Conservation (phyloP, 1,284 basidiomycete genomes). For the Mycosarcoma mackinlayi region DNA sequence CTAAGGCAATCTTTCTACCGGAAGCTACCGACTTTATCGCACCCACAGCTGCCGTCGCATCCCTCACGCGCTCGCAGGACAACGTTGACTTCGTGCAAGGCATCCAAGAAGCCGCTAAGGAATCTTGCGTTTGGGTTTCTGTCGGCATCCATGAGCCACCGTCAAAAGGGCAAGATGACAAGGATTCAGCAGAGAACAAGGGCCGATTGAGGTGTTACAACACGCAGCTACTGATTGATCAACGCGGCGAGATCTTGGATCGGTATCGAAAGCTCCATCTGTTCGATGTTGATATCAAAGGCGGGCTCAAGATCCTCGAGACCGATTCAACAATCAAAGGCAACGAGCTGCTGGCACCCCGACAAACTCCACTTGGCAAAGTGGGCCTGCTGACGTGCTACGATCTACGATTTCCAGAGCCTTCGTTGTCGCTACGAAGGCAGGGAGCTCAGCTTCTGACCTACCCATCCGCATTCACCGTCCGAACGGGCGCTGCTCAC, state of each 20-base stretch:
- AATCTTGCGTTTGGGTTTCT: constrained; percentile 69
- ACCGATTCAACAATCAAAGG: constrained; percentile 69
- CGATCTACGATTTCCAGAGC: constrained; percentile 72
- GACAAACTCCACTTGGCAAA: constrained; percentile 68
- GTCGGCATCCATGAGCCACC: constrained; percentile 71
- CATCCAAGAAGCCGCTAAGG: constrained; percentile 68
- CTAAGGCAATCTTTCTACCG: constrained; percentile 70
- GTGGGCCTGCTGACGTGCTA: constrained; percentile 71
- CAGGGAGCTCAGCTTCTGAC: constrained; percentile 71
- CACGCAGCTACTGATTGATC: constrained; percentile 71
- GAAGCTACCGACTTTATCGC: constrained; percentile 72
- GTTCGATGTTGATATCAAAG: constrained; percentile 71
- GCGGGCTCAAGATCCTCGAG: constrained; percentile 63
- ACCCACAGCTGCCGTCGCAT: constrained; percentile 60
- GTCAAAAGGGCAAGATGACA: constrained; percentile 41
- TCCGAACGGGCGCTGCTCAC: constrained; percentile 69
- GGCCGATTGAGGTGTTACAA: constrained; percentile 70
- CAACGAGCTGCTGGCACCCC: constrained; percentile 62
- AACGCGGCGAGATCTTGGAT: constrained; percentile 67
- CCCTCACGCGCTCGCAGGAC: constrained; percentile 59
- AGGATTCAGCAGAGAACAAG: constrained; percentile 22
- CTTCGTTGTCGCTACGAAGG: constrained; percentile 69
- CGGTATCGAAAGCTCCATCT: constrained; percentile 72
- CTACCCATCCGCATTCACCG: constrained; percentile 72
- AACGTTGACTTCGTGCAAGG: constrained; percentile 65